A percentile compares a stretch with the other conserved stretches of the same genome.
Evolutionary conservation across 208 protist genomes (phyloP).

Genomic region (Herpetomonas samuelpessoai): DNA sequence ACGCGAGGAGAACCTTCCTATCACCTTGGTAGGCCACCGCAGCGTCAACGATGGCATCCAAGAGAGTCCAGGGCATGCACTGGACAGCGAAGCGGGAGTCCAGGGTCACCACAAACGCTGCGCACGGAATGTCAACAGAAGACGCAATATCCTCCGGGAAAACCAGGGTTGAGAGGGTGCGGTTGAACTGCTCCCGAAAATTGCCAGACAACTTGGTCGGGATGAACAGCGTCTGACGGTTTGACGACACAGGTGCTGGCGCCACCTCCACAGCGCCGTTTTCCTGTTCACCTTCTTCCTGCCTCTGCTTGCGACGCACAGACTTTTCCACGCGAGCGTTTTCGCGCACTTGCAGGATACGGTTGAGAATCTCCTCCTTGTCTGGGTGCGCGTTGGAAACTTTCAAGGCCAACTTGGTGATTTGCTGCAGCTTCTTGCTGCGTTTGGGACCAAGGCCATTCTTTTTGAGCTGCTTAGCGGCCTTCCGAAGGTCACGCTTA

Average conservation of each 20-base stretch:
- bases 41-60: conserved; percentile 76
- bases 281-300: conserved; percentile 8
- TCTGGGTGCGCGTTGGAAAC: conserved; percentile 85
- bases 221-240: conserved; percentile 63
- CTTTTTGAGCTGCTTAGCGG: conserved; percentile 78
- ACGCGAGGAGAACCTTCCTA: conserved; percentile 69
- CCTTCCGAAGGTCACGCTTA: conserved; percentile 83
- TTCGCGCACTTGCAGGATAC: conserved; percentile 71
- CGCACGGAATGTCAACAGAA: conserved; percentile 64
- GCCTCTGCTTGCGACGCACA: conserved; percentile 8
- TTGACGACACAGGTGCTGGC: conserved; percentile 6
- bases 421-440: conserved; percentile 70
- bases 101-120: conserved; percentile 72
- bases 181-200: conserved; percentile 75
- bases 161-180: conserved; percentile 60
- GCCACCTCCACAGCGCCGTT: conserved; percentile 6
- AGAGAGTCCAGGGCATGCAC: conserved; percentile 72
- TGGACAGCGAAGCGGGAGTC: conserved; percentile 83
- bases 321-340: conserved; percentile 55
- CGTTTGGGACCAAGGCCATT: conserved; percentile 65
- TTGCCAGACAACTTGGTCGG: conserved; percentile 54
- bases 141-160: conserved; percentile 38
- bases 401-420: conserved; percentile 75
- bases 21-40: conserved; percentile 43
- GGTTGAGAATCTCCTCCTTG: conserved; percentile 80